Evolutionary conservation across 78 protist species (phyloP).

Genomic region (Kipferlia bialata): DNA sequence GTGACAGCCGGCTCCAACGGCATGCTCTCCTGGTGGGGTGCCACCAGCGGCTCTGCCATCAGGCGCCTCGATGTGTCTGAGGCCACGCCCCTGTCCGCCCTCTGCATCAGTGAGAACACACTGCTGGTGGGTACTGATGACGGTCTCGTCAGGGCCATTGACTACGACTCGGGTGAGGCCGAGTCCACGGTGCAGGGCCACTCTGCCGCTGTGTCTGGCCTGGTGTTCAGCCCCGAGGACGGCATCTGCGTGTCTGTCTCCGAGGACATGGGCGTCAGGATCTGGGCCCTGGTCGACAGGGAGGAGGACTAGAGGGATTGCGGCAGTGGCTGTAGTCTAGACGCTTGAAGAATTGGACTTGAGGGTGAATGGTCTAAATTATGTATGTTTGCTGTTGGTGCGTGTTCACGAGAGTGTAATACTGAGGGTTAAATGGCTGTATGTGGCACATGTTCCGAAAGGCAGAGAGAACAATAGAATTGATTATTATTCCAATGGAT

Average conservation of each 20-base stretch:
- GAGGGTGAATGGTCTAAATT: too few species aligned
- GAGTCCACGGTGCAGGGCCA: conserved; percentile 32
- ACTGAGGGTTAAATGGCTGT: too few species aligned
- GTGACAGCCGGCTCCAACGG: conserved; percentile 48
- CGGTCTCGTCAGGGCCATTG: conserved; percentile 22
- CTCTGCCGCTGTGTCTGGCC: conserved; percentile 3
- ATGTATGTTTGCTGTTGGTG: too few species aligned
- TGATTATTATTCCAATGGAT: too few species aligned
- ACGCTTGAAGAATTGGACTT: too few species aligned
- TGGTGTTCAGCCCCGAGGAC: neutral
- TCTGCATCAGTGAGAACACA: conserved; percentile 15
- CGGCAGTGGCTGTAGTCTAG: too few species aligned
- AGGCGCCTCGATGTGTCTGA: conserved; percentile 41
- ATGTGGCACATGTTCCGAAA: too few species aligned
- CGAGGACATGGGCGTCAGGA: neutral
- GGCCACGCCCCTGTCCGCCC: conserved; percentile 19
- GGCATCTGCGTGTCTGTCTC: neutral
- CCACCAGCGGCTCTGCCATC: conserved; percentile 28
- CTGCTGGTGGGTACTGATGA: conserved; percentile 40
- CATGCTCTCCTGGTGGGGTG: conserved; percentile 52
- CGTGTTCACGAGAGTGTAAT: too few species aligned
- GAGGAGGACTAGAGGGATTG: too few species aligned
- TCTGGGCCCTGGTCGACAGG: too few species aligned
- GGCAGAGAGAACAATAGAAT: too few species aligned
- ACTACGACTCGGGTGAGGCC: conserved; percentile 40